Evolutionary conservation across 2,329 filamentous ascomycete species (phyloP).

Genomic region (Neoascochyta sp.): DNA sequence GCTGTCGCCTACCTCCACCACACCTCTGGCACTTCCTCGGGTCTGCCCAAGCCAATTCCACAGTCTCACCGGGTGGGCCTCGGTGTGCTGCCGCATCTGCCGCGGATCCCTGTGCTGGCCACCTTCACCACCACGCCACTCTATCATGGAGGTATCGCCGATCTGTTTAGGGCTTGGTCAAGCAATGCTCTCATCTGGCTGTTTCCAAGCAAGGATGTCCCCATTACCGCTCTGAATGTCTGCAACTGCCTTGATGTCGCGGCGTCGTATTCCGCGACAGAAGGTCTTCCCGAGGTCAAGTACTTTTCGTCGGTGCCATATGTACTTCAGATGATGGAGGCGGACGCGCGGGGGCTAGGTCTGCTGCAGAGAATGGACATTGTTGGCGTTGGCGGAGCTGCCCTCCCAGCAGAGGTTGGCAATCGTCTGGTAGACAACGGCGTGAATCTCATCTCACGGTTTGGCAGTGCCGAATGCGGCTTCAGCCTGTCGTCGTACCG

Average conservation of each 20-base stretch:
- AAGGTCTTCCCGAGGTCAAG: conserved; percentile 38
- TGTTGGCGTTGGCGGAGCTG: conserved; percentile 62
- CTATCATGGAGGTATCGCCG: conserved; percentile 63
- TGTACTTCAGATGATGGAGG: conserved; percentile 82
- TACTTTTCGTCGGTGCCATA: conserved; percentile 71
- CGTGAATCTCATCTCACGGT: conserved; percentile 59
- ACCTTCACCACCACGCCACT: conserved; percentile 64
- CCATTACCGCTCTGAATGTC: conserved; percentile 57
- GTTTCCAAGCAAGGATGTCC: conserved; percentile 55
- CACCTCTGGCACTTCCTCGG: conserved; percentile 63
- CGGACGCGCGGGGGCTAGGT: conserved; percentile 79
- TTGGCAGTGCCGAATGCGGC: conserved; percentile 64
- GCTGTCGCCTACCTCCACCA: conserved; percentile 59
- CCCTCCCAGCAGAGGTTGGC: conserved; percentile 53
- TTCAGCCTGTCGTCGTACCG: conserved; percentile 62
- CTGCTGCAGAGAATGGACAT: conserved; percentile 57
- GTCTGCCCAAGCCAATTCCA: conserved; percentile 60
- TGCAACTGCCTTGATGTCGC: conserved; percentile 46
- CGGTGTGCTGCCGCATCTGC: conserved; percentile 52
- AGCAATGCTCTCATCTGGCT: conserved; percentile 59
- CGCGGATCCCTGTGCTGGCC: conserved; percentile 34
- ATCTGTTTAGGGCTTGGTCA: conserved; percentile 60
- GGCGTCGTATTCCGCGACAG: conserved; percentile 11
- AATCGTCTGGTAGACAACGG: conserved; percentile 49
- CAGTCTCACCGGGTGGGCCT: conserved; percentile 56